Percentiles rank a stretch among this genome's conserved stretches.
Evolutionary conservation across 2,329 filamentous ascomycete species (phyloP).

Genomic region (Grosmannia serpens): DNA sequence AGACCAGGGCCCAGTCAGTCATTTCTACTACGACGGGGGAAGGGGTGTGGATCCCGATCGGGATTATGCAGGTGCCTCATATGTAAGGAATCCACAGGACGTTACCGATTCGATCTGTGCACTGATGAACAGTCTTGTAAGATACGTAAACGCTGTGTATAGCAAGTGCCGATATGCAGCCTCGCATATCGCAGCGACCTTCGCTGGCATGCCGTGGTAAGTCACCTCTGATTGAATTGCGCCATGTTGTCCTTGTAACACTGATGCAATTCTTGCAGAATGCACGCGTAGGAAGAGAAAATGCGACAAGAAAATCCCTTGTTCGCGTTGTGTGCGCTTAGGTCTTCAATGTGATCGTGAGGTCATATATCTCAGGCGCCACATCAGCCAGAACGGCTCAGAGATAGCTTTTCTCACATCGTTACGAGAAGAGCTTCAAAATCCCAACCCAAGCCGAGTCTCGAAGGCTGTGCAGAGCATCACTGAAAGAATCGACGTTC

Average conservation of each 20-base stretch:
- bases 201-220: conserved; percentile 8
- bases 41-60: too few relatives aligned
- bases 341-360: conserved; percentile 12
- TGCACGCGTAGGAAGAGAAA: conserved; percentile 14
- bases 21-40: too few relatives aligned
- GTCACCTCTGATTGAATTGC: not conserved
- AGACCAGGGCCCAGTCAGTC: too few relatives aligned
- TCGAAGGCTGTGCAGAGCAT: conserved; percentile 6
- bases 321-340: conserved; percentile 10
- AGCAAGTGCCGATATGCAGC: conserved; percentile 1
- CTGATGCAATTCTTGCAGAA: conserved; percentile 4
- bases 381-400: conserved; percentile 11
- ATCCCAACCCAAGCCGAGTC: not conserved
- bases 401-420: conserved; percentile 12
- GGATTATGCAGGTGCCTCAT: too few relatives aligned
- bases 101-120: too few relatives aligned
- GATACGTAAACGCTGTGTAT: too few relatives aligned
- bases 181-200: conserved; percentile 7
- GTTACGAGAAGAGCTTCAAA: conserved; percentile 9
- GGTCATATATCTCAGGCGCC: conserved; percentile 10
- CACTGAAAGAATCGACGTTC: conserved; percentile 7
- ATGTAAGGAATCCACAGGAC: too few relatives aligned
- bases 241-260: not conserved
- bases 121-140: too few relatives aligned
- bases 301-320: conserved; percentile 14